Evolutionary conservation across 208 protist genomes (phyloP), one percentile per base, ranked within the genome.

Genomic region (Kentomonas sorsogonicus): DNA sequence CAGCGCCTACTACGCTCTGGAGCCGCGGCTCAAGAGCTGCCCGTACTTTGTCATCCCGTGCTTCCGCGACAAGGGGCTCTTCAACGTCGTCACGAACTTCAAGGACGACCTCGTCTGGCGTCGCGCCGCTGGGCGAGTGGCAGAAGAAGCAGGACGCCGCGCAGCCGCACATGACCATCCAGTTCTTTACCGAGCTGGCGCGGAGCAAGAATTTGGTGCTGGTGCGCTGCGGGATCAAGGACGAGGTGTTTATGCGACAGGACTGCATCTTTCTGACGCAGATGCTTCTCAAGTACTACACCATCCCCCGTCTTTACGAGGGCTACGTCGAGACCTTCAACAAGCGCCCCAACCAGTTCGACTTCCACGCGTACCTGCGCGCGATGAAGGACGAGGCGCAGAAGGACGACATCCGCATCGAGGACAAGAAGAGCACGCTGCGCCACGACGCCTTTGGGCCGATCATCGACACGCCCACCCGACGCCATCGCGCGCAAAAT

Each of bases 231-330:
- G 90, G 94, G 68, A 93, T 96, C 56, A 93, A 93, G 61, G 90
- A 96, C 44, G 75, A 93, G 48, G 80, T 93, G 29, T 91, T 96
- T 71, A 86, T 81, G 55, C 86, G 86, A 4, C 40, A 78, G 31
- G 90, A 96, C 70, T 93, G 86, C 60, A 79, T 94, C 36, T 96
- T 96, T 43, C 25, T 94, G 9, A 93, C 86, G 27, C 86, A 93
- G 68, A 94, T 93, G 78, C 52, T 96, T 22, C 72, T 96, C 6
- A 94, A 89, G 66, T 94, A 96, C 72, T 96, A 96, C 79, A 91
- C 90, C 10, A 54, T 86, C 7, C 90, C 82, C 11, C 58, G 50
- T 11, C 72, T 91, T 22, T 96, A 91, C 60, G 82, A 94, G 60
- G 73, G 70, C 18, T 93, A 72, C 70, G 90, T 96, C 31, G 90